Evolutionary conservation across 176 grass and related monocot genomes (phyloP), one percentile per base, ranked within the genome.

Genomic region (Poa annua): DNA sequence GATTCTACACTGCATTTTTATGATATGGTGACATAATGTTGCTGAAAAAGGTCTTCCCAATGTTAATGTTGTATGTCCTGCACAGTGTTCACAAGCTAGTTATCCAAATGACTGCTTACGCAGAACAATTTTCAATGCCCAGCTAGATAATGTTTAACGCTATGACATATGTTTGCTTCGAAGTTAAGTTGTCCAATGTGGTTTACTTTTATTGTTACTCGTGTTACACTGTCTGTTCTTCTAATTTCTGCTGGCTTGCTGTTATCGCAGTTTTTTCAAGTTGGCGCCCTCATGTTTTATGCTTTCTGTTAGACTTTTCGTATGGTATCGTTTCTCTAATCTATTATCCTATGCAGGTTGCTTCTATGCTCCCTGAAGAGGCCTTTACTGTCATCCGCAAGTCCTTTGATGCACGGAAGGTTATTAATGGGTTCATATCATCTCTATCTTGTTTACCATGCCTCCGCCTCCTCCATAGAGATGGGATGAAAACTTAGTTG

Each of bases 331-430:
- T 3, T 1, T 54, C 35, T 77, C 47, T 78, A 90, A 78, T 86
- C 4, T 47, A 32, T 59, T 73, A 47, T 66, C 4, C 20, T 39
- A 11, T 78, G 57, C 73, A 98, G 96, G 90, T 98, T 91, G 66
- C 92, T 88, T 78, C 90, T 66, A 93, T 98, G 96, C 89, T 98
- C 74, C 96, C 96, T 38, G 62, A 93, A 71, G 92, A 95, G 85
- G 96, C 87, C 34, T 98, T 98, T 78, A 78, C 82, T 77, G 77
- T 95, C 77, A 84, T 95, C 61, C 88, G 96, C 80, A 95, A 98
- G 86, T 98, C 96, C 22, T 98, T 98, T 78, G 96, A 98, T 71
- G 96, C 92, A 86, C 90, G 96, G 70, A 98, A 98, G 92, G 95
- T 98, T 86, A 45, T 66, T 84, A 20, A 13, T 60, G 44, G 73